These are phyloP conservation scores for Colletotrichum coccodes DNA, from an alignment of 2,329 filamentous ascomycete genomes.

Conservation along the genomic window DNA sequence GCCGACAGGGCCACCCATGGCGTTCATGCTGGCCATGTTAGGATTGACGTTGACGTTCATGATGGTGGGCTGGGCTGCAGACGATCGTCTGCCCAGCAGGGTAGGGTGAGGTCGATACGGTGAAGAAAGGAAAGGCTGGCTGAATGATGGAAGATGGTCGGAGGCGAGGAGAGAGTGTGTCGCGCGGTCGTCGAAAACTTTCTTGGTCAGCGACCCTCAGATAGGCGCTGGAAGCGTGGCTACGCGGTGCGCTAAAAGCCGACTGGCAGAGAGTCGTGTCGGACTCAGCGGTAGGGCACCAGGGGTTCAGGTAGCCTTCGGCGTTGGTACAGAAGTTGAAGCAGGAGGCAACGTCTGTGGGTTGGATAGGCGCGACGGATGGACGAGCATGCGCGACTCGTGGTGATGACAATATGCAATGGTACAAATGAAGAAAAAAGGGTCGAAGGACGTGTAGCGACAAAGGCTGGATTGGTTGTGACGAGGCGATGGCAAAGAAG, in stretches of 20 bases:
- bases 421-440: slow-evolving; percentile 12
- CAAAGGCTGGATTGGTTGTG: neutral
- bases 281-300: slow-evolving; percentile 9
- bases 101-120: slow-evolving; percentile 35
- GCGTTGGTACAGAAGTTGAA: slow-evolving; percentile 23
- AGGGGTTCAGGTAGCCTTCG: neutral
- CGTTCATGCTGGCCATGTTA: slow-evolving; percentile 76
- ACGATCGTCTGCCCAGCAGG: slow-evolving; percentile 47
- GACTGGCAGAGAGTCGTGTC: slow-evolving; percentile 13
- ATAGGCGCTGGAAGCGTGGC: slow-evolving; percentile 13
- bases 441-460: slow-evolving; percentile 8
- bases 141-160: slow-evolving; percentile 28
- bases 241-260: slow-evolving; percentile 34
- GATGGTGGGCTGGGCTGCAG: slow-evolving; percentile 45
- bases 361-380: neutral
- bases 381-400: neutral
- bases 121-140: slow-evolving; percentile 13
- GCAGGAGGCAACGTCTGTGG: slow-evolving; percentile 6
- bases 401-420: neutral
- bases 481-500: slow-evolving; percentile 10
- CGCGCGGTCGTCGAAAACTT: slow-evolving; percentile 39
- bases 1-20: slow-evolving; percentile 75
- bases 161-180: slow-evolving; percentile 28
- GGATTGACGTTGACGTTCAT: slow-evolving; percentile 69
- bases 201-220: slow-evolving; percentile 43